Base-by-base conservation (phyloP, 768 basidiomycete species). In the Lactifluus subvellereus region DNA sequence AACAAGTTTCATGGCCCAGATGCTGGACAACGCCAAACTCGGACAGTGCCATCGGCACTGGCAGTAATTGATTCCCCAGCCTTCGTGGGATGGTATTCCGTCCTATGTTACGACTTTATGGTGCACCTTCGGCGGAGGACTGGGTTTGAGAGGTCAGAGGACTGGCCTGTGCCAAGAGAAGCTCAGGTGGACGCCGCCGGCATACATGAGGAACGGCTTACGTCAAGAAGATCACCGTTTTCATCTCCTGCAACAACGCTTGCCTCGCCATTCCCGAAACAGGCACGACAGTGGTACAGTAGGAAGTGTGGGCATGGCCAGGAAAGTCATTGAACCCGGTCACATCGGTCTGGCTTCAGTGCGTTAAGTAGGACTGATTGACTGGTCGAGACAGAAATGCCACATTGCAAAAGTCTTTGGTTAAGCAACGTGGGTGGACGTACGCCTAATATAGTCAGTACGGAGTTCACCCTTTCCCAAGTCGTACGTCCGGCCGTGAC, bases 401-500 rank as follows among this genome's bases (percentile, higher is more conserved):
- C 7, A 20, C 32, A 37, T 58, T 33, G 32, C 16, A 40, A n/a
- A 33, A 38, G 27, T 35, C 3, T 22, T 47, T 33, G 10, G 16
- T 35, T 6, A 18, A 35, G 59, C 32, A 40, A 38, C 14, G 51
- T 7, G 22, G 40, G 40, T 43, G 22, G 14, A 83, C 91, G 69
- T 73, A 95, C 94, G 84, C 8, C 96, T 96, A 67, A 98, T 82
- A 71, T 85, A 94, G 73, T 99, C 97, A 49, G 89, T 82, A 8
- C 88, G 84, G 33, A 98, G 76, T 72, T 96, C 86, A 27, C 97
- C 97, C 78, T 89, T 93, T 55, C 97, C 88, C 37, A 99, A 79
- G 74, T 99, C 97, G 74, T 98, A 98, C 9, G 91, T 92, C 20
- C 97, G 84, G 49, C 96, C 85, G 71, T 88, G 82, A 2, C 96